Evolutionary conservation across 441 rosid species (phyloP), one percentile per base, ranked within the genome.

Genomic region (Pelargonium myrrhifolium): DNA sequence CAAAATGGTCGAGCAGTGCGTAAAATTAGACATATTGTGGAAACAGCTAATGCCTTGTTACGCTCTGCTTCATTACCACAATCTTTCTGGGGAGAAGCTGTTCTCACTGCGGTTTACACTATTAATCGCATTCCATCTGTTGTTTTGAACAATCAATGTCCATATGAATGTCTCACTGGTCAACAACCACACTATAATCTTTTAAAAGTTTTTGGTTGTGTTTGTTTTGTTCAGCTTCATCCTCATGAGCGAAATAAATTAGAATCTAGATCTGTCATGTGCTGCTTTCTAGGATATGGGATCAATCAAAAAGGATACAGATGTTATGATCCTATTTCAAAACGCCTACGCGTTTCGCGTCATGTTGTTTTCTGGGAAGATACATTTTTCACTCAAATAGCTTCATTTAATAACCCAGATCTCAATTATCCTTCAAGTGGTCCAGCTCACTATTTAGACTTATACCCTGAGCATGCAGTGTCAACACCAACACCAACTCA

Each of bases 1-100:
- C 42, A 76, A 51, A 76, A 72, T 73, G 71, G 71, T 1, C 11
- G 17, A 3, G 77, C 39, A 3, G 39, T 69, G 24, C 37, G 4
- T 0, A 75, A 75, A 21, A 40, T 62, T 51, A 6, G 4, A 1
- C 67, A 72, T n/a, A 65, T 70, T 15, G 14, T 76, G 14, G 49
- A 71, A 14, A 11, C 9, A 28, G 14, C 28, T 0, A 6, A 6
- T 45, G 60, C 61, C 26, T 15, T 64, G 1, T 61, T 68, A 1
- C n/a, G 68, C 9, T 49, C 43, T 20, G 64, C 51, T 7, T 22
- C 0, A 2, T n/a, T n/a, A n/a, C n/a, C n/a, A n/a, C n/a, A n/a
- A n/a, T n/a, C n/a, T n/a, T n/a, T n/a, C n/a, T n/a, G n/a, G n/a
- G n/a, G n/a, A n/a, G n/a, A n/a, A n/a, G n/a, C n/a, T n/a, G n/a